Evolutionary conservation across 495 filamentous ascomycete genomes (phyloP), one percentile per base, ranked within the genome.

Genomic region (Lasiosphaeria miniovina): DNA sequence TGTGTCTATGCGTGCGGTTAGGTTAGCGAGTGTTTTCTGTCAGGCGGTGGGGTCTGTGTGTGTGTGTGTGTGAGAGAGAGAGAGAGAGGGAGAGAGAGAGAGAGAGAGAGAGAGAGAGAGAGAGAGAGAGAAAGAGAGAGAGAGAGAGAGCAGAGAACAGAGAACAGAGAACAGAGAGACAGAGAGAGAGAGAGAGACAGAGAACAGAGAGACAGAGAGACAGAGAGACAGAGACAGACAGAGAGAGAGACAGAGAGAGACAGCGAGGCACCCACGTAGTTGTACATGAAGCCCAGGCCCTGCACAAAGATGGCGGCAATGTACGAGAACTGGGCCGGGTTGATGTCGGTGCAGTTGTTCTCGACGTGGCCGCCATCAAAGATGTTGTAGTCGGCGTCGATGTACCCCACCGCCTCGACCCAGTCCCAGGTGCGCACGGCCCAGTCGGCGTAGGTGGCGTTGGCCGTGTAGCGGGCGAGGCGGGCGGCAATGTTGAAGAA

Each of bases 401-500:
- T 80, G 52, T 90, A 82, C 1, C 86, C 85, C 24, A 82, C 75
- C 4, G 65, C 60, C 45, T 58, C 54, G 14, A 81, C 80, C 85
- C 88, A 89, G 61, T 91, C 77, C 74, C 79, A 93, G 0, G 77
- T 74, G 64, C 79, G 82, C 11, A 76, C 77, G 4, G 88, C 90
- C 82, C 84, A 88, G 7, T 88, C 75, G 0, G 80, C 78, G 71
- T 91, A 92, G 1, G 85, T 88, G 56, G 80, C 58, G 63, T 93
- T 91, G 5, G 79, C 78, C 3, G 88, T 90, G 62, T 87, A 87
- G 53, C 74, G 75, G 0, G 83, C 86, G 55, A 93, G 71, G 3
- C 89, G 79, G 0, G 89, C 81, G 4, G 82, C 88, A 31, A 93
- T 70, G 57, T 93, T 85, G 72, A 94, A 89, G 69, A 89, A 87